Percentiles rank a stretch among this genome's conserved stretches.
Evolutionary conservation across 306 rosid genomes (phyloP).

Genomic region (Pterocarpus macrocarpus): DNA sequence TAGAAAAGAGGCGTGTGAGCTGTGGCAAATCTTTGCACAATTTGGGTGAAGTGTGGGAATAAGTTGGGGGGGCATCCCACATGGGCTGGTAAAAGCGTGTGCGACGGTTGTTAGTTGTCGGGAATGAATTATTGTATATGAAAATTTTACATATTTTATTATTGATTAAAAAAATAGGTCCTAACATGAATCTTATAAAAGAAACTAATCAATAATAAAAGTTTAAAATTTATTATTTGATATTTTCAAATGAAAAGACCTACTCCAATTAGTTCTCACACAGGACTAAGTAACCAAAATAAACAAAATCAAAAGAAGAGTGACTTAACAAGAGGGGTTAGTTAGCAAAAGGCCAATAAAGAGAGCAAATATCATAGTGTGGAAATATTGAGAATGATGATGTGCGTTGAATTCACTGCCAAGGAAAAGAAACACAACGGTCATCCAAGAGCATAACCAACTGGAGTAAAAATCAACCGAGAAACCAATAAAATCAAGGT

Average conservation of each 20-base stretch:
- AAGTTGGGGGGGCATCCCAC: slow-evolving; percentile 60
- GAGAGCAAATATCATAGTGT: background rate
- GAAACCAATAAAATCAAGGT: background rate
- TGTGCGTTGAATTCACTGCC: slow-evolving; percentile 23
- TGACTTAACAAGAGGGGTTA: background rate
- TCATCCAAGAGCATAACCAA: background rate
- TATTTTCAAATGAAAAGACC: too few relatives aligned
- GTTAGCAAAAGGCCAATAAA: background rate
- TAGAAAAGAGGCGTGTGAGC: slow-evolving; percentile 20
- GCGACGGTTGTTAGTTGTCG: slow-evolving; percentile 23
- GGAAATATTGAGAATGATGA: background rate
- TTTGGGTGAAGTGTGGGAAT: slow-evolving; percentile 21
- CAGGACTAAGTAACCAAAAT: too few relatives aligned
- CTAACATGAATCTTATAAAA: too few relatives aligned
- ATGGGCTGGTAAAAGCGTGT: slow-evolving; percentile 60
- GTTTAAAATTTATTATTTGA: too few relatives aligned
- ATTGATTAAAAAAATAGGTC: too few relatives aligned
- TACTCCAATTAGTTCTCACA: too few relatives aligned
- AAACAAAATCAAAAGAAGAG: background rate
- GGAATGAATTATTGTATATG: too few relatives aligned
- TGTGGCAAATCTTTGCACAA: slow-evolving; percentile 25
- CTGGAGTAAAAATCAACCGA: background rate
- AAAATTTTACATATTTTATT: too few relatives aligned
- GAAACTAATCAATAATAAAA: too few relatives aligned
- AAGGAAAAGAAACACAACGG: slow-evolving; percentile 8